Conservation (phyloP, 2,329 filamentous ascomycete species). For the Botryosphaeria dothidea region DNA sequence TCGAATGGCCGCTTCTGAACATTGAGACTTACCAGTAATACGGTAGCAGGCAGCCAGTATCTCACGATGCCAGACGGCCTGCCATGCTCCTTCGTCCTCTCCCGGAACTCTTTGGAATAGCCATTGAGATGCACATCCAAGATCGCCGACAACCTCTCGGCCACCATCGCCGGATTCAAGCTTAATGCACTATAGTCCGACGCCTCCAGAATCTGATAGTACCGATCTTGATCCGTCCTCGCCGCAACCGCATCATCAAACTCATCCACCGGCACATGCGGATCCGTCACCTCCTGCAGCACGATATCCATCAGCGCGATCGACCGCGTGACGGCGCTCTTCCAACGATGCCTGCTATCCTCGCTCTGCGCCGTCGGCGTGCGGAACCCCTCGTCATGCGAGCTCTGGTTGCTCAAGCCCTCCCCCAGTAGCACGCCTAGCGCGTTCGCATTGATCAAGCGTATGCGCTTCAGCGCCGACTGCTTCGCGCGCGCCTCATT, state of each 20-base stretch:
- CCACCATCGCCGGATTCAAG: slow-evolving; percentile 57
- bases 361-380: slow-evolving; percentile 41
- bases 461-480: slow-evolving; percentile 67
- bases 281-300: slow-evolving; percentile 66
- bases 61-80: slow-evolving; percentile 73
- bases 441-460: slow-evolving; percentile 80
- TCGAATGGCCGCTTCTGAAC: slow-evolving; percentile 21
- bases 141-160: slow-evolving; percentile 67
- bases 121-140: slow-evolving; percentile 68
- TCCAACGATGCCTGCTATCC: slow-evolving; percentile 60
- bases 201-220: slow-evolving; percentile 44
- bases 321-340: slow-evolving; percentile 75
- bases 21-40: slow-evolving; percentile 51
- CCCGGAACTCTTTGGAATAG: slow-evolving; percentile 61
- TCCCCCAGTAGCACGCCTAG: slow-evolving; percentile 87
- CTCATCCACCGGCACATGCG: slow-evolving; percentile 57
- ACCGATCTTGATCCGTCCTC: slow-evolving; percentile 54
- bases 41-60: slow-evolving; percentile 81
- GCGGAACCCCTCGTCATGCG: slow-evolving; percentile 59
- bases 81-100: slow-evolving; percentile 65
- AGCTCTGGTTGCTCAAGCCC: slow-evolving; percentile 64
- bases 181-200: slow-evolving; percentile 28
- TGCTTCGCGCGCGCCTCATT: slow-evolving; percentile 76
- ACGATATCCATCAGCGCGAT: slow-evolving; percentile 86
- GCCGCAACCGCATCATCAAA: slow-evolving; percentile 59